Base-by-base conservation (phyloP, 768 basidiomycete genomes). In the Melanogaster broomeanus region DNA sequence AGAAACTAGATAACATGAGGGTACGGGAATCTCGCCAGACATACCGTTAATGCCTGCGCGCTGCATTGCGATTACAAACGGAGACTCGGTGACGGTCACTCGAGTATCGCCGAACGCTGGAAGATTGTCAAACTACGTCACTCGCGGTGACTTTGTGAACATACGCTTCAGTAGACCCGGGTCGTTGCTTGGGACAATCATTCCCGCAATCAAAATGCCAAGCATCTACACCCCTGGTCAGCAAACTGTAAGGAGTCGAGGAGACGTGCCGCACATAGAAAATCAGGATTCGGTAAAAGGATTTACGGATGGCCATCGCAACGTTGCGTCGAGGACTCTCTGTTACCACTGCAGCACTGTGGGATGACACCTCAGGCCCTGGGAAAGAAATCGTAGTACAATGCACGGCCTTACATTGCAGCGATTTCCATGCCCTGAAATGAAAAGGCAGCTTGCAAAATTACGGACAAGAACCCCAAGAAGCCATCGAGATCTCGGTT, bases 321-420 rank as follows among this genome's bases (percentile, higher is more conserved):
- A 93, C 87, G 61, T 89, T 90, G 24, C 84, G 81, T 28, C 88
- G 82, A 3, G 90, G 90, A 66, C 77, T 89, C 61, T 83, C 76
- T 0, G 87, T 88, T 67, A 92, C 90, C 0, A 84, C 86, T 10
- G 88, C 88, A 24, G 88, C 85, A 48, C 84, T 85, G 4, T 30
- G 3, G 27, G 34, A 18, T 22, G 19, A 4, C 21, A 33, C 27
- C n/a, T n/a, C n/a, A n/a, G n/a, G n/a, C n/a, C n/a, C n/a, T n/a
- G n/a, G 22, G 18, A n/a, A 9, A n/a, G 25, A 47, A 45, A 56
- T 22, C 55, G 39, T 4, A 21, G 30, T 16, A 60, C 12, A 53
- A 42, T 54, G 30, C 34, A 38, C 40, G 48, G 7, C 9, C 30
- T 38, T 58, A 56, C 55, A 69, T 61, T 38, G 72, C 72, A 25